Base-by-base conservation (phyloP, 192 early-diverging fungal genomes). In the Globomyces pollinis-pini region DNA sequence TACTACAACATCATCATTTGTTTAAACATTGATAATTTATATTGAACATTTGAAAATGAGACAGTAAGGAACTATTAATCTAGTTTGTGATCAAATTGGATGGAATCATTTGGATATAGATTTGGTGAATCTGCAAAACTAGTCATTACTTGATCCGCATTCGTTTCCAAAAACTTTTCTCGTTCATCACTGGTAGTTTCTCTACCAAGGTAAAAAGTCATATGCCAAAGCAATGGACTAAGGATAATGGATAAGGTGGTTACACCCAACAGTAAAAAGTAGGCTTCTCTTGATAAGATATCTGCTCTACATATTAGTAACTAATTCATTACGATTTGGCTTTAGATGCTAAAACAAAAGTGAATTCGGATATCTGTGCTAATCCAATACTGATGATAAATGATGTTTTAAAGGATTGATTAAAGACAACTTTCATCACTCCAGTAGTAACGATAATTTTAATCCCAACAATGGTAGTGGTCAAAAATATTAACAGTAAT, bases 361-460 rank as follows among this genome's bases (percentile, higher is more conserved):
- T 68, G 43, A 84, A 83, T 57, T 83, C 80, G 5, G 71, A 72
- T 26, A 83, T 78, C 38, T 83, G 80, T 3, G 74, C 67, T 38
- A 83, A 33, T 4, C 81, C 80, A 54, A 80, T 50, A 12, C 69
- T 62, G 63, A 83, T 68, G 1, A 57, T 61, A 0, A 63, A 61
- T 20, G 65, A 55, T 28, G 50, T 73, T 20, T 54, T 35, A 33
- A 71, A 41, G 11, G 62, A 59, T 24, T 70, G 69, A 33, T 61
- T 42, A 56, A 81, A 84, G 1, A 66, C 29, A 0, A 64, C 45
- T n/a, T 18, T 13, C 12, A 84, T 47, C 13, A 81, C 61, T 9
- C 66, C 23, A 4, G 57, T 49, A 1, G 59, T 67, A 6, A 69
- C 57, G 16, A 72, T 42, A 39, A 64, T 66, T 54, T 83, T 83